phyloP scores from a whole-genome alignment of 2,329 filamentous ascomycete species.

The Penicillium hesseltinei region DNA sequence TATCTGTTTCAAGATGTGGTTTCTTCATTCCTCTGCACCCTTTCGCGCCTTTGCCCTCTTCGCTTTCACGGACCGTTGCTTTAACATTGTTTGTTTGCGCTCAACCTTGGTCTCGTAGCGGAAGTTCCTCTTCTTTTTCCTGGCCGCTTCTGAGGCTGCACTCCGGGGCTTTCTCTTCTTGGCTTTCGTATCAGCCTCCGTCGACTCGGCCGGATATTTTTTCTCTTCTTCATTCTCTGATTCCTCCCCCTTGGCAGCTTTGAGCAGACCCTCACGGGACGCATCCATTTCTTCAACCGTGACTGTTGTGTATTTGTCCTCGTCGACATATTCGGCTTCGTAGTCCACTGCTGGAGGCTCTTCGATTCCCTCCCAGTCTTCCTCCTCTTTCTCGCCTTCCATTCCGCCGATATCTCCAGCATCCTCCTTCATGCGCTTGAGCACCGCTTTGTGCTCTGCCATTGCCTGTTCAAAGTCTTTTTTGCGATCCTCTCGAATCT shows the following conservation, averaged over 20 bases:
- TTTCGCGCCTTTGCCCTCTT: slow-evolving; percentile 63
- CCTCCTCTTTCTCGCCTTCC: slow-evolving; percentile 44
- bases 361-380: slow-evolving; percentile 66
- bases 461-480: slow-evolving; percentile 81
- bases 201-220: slow-evolving; percentile 33
- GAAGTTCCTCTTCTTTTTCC: slow-evolving; percentile 88
- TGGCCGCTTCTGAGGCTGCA: slow-evolving; percentile 52
- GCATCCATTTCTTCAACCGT: slow-evolving; percentile 87
- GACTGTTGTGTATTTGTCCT: slow-evolving; percentile 93
- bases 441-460: slow-evolving; percentile 67
- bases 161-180: slow-evolving; percentile 50
- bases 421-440: slow-evolving; percentile 59
- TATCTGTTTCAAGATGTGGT: neutral
- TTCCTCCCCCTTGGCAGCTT: slow-evolving; percentile 42
- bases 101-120: slow-evolving; percentile 88
- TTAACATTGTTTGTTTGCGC: slow-evolving; percentile 60
- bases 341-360: slow-evolving; percentile 63
- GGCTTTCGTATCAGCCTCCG: slow-evolving; percentile 33
- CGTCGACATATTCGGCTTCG: slow-evolving; percentile 93
- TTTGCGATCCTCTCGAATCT: slow-evolving; percentile 83
- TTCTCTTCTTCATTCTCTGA: slow-evolving; percentile 27
- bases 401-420: slow-evolving; percentile 20
- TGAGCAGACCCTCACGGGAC: slow-evolving; percentile 69
- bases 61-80: slow-evolving; percentile 68
- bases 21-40: slow-evolving; percentile 21